Evolutionary conservation across 768 basidiomycete genomes (phyloP), one percentile per base, ranked within the genome.

Genomic region (Auricularia sp.): DNA sequence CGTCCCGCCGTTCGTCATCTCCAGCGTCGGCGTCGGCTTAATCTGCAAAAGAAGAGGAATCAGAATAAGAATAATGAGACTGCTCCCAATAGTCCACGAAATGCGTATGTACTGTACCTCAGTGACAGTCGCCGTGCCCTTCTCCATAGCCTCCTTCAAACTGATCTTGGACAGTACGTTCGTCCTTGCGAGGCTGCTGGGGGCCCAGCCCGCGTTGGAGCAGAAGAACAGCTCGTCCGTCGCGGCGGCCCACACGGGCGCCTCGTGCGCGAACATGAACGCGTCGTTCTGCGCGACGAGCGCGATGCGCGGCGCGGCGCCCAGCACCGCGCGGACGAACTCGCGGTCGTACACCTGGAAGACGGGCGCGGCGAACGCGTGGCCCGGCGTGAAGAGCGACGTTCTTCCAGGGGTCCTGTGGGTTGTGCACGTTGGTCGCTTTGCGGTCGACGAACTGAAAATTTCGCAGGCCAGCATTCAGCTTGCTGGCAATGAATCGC

Each of bases 1-100:
- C 44, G 83, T 88, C 18, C 84, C 85, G 47, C 85, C 85, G 69
- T 88, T 87, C 42, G 86, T 86, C 83, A 87, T 87, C 71, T 88
- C 85, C 14, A 87, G 75, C 1, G 78, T 77, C 18, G 83, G 80
- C 0, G 83, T 77, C 43, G 87, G 78, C 68, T 80, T 76, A 18
- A 90, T 77, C 88, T 88, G 53, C 63, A 64, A 29, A 58, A 61
- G 18, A 71, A 64, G 6, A 43, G 33, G 36, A 61, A 36, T 35
- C 64, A 47, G 60, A 51, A 43, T 67, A 59, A 3, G 68, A 64
- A 29, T 29, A 29, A 29, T 29, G 29, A 29, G 29, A 29, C 29
- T 2, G 29, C 29, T 29, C 29, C 29, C 29, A 29, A 29, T 29
- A 29, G 29, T 2, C 29, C 29, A 29, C 29, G 29, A 29, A 29